Evolutionary conservation across 2,329 filamentous ascomycete genomes (phyloP).

Genomic region (Fusarium sarcochroum): DNA sequence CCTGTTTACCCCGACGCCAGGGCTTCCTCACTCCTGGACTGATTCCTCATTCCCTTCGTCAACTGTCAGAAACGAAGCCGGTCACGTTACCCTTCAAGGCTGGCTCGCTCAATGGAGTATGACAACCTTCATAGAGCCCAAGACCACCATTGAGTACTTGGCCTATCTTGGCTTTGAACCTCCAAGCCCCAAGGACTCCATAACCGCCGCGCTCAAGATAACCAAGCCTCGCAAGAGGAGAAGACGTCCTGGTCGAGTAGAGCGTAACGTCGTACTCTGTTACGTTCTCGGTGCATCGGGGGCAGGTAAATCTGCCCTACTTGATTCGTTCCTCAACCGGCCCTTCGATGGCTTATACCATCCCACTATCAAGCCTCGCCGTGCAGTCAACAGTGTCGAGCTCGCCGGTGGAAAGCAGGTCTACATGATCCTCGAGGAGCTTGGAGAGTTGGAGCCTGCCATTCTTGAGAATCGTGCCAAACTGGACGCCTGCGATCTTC

Average conservation of each 20-base stretch:
- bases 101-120: conserved; percentile 99
- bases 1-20: conserved; percentile 93
- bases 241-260: conserved; percentile 84
- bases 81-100: conserved; percentile 94
- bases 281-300: conserved; percentile 89
- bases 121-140: conserved; percentile 97
- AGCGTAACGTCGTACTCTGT: conserved; percentile 93
- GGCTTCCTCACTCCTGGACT: conserved; percentile 86
- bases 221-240: conserved; percentile 92
- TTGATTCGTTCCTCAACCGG: conserved; percentile 91
- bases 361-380: conserved; percentile 94
- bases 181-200: conserved; percentile 79
- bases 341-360: conserved; percentile 88
- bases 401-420: conserved; percentile 96
- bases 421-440: conserved; percentile 94
- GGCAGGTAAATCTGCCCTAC: conserved; percentile 90
- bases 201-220: conserved; percentile 88
- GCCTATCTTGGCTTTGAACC: conserved; percentile 97
- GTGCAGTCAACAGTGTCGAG: conserved; percentile 96
- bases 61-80: conserved; percentile 94
- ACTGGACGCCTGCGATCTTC: conserved; percentile 90
- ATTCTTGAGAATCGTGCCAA: conserved; percentile 93
- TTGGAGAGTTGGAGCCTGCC: conserved; percentile 94
- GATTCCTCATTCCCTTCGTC: conserved; percentile 93
- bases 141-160: conserved; percentile 94